Evolutionary conservation across 2,329 filamentous ascomycete species (phyloP), one percentile per base, ranked within the genome.

Genomic region (Cladosporium sp.): DNA sequence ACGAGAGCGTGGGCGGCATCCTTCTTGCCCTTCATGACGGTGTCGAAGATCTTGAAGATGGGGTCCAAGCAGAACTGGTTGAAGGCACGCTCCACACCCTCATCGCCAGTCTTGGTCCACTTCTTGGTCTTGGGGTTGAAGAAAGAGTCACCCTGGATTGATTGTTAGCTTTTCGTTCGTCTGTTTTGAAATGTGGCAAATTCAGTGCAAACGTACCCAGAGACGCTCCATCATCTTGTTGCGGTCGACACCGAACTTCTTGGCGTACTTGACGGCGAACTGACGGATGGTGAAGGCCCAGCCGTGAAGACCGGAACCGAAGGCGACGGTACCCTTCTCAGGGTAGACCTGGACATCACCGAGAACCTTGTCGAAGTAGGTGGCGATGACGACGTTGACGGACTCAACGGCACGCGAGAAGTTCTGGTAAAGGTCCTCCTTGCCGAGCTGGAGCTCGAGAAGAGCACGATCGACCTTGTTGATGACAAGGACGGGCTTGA

Each of bases 141-240:
- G 89, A 88, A 99, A 88, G 93, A 97, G 89, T 99, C 95, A 75
- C 95, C 95, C 84, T 86, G 63, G 30, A 26, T 49, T 26, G 30
- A 8, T n/a, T 66, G 68, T 74, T 61, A 73, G 70, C 54, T 14
- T n/a, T 57, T 64, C 21, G 26, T 28, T 48, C 28, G 7, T n/a
- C 8, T 5, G 13, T 3, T 5, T 1, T 7, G 5, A 21, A 3
- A 11, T 5, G 13, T 46, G 7, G 13, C 8, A 32, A 2, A 54
- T 32, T 54, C 16, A 0, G 5, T 21, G n/a, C n/a, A 43, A 68
- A 77, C 88, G 82, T 83, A 92, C 89, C 95, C 95, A 99, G 75
- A 99, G 92, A 90, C 95, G 93, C 87, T 97, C 92, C 91, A 98
- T 97, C 95, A 99, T 97, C 92, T 98, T 98, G 86, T 89, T 91